Evolutionary conservation across 1,139 yeast species (phyloP).

Genomic region (Scheffersomyces illinoinensis): DNA sequence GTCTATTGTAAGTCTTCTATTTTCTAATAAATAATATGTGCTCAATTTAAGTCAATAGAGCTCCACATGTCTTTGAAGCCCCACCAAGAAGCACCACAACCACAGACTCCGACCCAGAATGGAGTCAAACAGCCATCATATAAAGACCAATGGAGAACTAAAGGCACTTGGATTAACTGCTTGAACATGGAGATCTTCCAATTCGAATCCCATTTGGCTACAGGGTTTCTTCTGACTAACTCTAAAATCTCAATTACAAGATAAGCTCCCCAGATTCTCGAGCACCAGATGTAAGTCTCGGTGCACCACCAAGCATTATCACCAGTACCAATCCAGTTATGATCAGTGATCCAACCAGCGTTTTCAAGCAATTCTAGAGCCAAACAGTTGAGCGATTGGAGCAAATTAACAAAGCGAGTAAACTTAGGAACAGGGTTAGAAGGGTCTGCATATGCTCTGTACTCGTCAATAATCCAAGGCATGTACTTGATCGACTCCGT

Average conservation of each 20-base stretch:
- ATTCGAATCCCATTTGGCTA: constrained; percentile 33
- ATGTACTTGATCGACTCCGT: constrained; percentile 52
- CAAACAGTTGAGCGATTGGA: constrained; percentile 45
- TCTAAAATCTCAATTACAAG: constrained; percentile 50
- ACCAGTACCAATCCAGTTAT: constrained; percentile 51
- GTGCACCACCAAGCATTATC: constrained; percentile 46
- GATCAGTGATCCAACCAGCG: constrained; percentile 60
- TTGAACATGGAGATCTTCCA: constrained; percentile 42
- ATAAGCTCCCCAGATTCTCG: constrained; percentile 59
- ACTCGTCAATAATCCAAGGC: constrained; percentile 51
- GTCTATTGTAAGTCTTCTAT: background rate
- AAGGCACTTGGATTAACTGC: constrained; percentile 51
- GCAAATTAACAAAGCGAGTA: constrained; percentile 38
- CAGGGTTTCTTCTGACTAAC: constrained; percentile 42
- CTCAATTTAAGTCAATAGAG: constrained; percentile 30
- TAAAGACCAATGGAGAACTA: constrained; percentile 60
- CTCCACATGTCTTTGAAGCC: constrained; percentile 41
- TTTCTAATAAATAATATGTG: background rate
- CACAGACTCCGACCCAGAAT: constrained; percentile 53
- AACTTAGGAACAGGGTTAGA: constrained; percentile 25
- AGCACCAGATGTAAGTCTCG: constrained; percentile 50
- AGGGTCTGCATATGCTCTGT: constrained; percentile 28
- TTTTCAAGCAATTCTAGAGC: constrained; percentile 54
- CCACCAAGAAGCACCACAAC: constrained; percentile 51
- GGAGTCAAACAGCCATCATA: constrained; percentile 55